Conservation (phyloP, 306 rosid genomes). For the Sophora flavescens region DNA sequence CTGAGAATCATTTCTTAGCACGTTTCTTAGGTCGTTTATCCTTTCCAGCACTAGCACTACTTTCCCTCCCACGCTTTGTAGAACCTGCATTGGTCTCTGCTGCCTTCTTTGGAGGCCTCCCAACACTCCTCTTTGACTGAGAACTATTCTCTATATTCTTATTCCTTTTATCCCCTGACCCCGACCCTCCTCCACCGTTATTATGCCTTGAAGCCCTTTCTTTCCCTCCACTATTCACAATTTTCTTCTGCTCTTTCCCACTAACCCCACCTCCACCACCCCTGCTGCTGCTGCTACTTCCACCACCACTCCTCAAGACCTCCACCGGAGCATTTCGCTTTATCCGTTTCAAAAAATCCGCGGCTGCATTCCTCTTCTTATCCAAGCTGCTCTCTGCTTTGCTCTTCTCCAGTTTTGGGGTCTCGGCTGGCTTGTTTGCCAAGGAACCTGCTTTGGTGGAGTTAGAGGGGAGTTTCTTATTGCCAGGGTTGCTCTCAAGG, state of each 20-base stretch:
- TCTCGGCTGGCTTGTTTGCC: constrained; percentile 46
- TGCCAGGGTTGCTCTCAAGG: constrained; percentile 42
- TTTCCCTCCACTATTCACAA: constrained; percentile 55
- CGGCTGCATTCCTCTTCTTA: constrained; percentile 78
- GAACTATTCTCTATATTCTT: constrained; percentile 56
- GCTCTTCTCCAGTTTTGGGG: constrained; percentile 56
- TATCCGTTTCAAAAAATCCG: constrained; percentile 86
- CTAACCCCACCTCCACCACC: constrained; percentile 45
- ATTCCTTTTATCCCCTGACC: constrained; percentile 55
- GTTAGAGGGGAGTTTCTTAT: constrained; percentile 54
- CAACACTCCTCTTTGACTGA: constrained; percentile 76
- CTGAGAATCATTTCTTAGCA: constrained; percentile 57
- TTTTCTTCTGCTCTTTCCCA: constrained; percentile 67
- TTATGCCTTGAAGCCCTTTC: constrained; percentile 59
- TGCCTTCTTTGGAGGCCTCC: constrained; percentile 79
- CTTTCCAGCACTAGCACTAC: constrained; percentile 57
- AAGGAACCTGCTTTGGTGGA: constrained; percentile 51
- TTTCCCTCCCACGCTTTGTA: constrained; percentile 73
- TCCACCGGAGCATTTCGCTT: constrained; percentile 64
- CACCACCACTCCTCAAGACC: constrained; percentile 38
- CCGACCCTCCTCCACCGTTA: constrained; percentile 45
- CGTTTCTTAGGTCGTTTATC: constrained; percentile 73
- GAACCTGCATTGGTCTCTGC: constrained; percentile 52
- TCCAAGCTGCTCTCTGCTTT: constrained; percentile 59
- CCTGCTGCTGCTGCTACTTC: constrained; percentile 47